phyloP scores from a whole-genome alignment of 768 basidiomycete species.

The Tricholomella constricta region DNA sequence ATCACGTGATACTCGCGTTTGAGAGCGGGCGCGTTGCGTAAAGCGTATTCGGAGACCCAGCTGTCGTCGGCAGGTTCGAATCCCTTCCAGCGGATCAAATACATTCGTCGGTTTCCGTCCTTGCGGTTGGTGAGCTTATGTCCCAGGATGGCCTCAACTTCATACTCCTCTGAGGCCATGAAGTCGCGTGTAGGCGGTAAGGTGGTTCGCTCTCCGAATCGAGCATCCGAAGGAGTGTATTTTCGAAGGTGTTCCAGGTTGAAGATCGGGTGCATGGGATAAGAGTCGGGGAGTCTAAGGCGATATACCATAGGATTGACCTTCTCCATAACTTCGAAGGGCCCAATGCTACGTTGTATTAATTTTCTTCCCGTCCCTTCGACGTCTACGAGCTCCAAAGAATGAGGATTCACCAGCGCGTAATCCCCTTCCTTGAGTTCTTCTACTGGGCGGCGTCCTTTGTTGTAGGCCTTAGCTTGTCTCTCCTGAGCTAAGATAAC shows the following conservation, averaged over 20 bases:
- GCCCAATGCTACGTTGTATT: no score
- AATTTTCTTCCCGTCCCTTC: no score
- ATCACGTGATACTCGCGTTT: no score
- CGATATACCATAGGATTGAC: conserved; percentile 26
- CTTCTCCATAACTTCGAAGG: no score
- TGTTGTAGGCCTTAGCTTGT: no score
- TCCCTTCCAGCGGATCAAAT: not conserved
- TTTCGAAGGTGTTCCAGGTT: not conserved
- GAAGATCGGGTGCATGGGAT: conserved; percentile 26
- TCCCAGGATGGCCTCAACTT: not conserved
- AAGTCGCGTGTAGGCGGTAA: no score
- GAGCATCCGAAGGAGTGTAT: not conserved
- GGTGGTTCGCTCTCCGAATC: not conserved
- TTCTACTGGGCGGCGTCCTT: conserved; percentile 8
- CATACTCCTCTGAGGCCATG: no score
- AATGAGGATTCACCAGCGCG: no score
- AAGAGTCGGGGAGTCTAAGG: conserved; percentile 22
- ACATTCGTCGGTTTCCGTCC: not conserved
- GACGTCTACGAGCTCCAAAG: no score
- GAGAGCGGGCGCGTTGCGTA: no score
- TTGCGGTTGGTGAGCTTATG: not conserved
- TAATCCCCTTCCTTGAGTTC: no score
- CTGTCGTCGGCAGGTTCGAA: not conserved
- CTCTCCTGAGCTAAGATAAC: not conserved
- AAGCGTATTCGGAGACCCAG: no score